Percentiles rank a stretch among this genome's conserved stretches.
These are phyloP conservation scores for Erodium moschatum DNA, from an alignment of 441 rosid genomes.

Conservation along the genomic window DNA sequence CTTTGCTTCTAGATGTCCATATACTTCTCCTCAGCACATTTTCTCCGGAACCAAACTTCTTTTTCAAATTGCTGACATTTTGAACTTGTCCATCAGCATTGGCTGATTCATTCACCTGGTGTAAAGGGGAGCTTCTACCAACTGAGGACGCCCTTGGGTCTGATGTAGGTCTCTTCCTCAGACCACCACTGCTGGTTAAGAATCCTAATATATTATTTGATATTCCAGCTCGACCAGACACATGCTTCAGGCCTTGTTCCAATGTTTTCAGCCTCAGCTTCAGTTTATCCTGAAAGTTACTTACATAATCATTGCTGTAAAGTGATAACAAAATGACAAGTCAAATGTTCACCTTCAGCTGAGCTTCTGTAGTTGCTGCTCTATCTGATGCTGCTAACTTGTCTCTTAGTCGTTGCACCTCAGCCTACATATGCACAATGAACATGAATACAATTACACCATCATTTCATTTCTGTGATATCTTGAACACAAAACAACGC, in stretches of 20 bases:
- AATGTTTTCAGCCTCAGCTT: constrained; percentile 63
- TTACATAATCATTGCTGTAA: constrained; percentile 4
- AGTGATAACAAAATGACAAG: not conserved
- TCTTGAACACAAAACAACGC: no score
- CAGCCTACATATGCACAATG: constrained; percentile 43
- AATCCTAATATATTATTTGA: constrained; percentile 54
- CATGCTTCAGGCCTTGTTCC: constrained; percentile 55
- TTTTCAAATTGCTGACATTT: constrained; percentile 19
- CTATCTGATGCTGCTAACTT: constrained; percentile 64
- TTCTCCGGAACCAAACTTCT: constrained; percentile 29
- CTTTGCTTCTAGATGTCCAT: constrained; percentile 46
- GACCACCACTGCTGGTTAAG: constrained; percentile 46
- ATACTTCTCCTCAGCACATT: constrained; percentile 30
- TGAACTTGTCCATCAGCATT: not conserved
- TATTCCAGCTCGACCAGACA: constrained; percentile 32
- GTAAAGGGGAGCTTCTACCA: constrained; percentile 31
- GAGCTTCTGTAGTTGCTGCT: constrained; percentile 82
- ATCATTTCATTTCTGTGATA: no score
- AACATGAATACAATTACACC: not conserved
- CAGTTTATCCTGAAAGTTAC: constrained; percentile 51
- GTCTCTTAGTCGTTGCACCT: constrained; percentile 73
- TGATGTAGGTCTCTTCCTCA: constrained; percentile 58
- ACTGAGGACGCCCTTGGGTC: constrained; percentile 48
- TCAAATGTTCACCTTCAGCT: constrained; percentile 48
- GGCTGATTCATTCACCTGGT: constrained; percentile 30